phyloP scores from a whole-genome alignment of 441 rosid genomes.

The Pelargonium fulgidum region DNA sequence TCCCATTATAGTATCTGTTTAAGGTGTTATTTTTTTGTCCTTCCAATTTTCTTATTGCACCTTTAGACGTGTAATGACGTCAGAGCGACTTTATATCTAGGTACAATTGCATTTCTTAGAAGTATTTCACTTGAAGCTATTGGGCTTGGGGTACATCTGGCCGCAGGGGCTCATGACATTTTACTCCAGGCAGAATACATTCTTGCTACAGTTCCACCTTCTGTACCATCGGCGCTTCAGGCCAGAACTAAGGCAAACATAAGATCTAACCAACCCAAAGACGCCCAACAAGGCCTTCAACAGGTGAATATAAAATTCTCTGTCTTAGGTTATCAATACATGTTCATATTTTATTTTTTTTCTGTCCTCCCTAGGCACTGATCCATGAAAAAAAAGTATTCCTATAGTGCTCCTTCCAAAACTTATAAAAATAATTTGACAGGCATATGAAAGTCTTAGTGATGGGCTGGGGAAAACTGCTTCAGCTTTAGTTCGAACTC shows the following conservation, averaged over 20 bases:
- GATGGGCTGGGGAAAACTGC: conserved; percentile 91
- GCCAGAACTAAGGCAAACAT: conserved; percentile 51
- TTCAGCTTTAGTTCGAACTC: conserved; percentile 75
- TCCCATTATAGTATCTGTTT: background rate
- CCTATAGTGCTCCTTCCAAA: background rate
- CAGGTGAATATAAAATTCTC: conserved; percentile 44
- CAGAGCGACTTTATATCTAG: conserved; percentile 33
- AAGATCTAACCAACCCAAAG: conserved; percentile 75
- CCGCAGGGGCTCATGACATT: conserved; percentile 84
- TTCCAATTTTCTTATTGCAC: background rate
- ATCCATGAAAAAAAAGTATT: background rate
- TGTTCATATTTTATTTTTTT: background rate
- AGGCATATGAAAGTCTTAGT: conserved; percentile 85
- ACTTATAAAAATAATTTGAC: conserved; percentile 22
- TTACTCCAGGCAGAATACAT: conserved; percentile 73
- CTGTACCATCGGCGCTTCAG: conserved; percentile 43
- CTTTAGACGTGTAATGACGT: background rate
- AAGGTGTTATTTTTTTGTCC: background rate
- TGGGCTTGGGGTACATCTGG: conserved; percentile 94
- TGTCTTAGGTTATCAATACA: background rate
- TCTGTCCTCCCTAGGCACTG: background rate
- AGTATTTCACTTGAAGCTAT: conserved; percentile 94
- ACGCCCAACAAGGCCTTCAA: conserved; percentile 83
- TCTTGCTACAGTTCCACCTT: conserved; percentile 47
- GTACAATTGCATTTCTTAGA: conserved; percentile 83